phyloP scores from a whole-genome alignment of 345 rosid genomes.

The Sisymbrium irio region DNA sequence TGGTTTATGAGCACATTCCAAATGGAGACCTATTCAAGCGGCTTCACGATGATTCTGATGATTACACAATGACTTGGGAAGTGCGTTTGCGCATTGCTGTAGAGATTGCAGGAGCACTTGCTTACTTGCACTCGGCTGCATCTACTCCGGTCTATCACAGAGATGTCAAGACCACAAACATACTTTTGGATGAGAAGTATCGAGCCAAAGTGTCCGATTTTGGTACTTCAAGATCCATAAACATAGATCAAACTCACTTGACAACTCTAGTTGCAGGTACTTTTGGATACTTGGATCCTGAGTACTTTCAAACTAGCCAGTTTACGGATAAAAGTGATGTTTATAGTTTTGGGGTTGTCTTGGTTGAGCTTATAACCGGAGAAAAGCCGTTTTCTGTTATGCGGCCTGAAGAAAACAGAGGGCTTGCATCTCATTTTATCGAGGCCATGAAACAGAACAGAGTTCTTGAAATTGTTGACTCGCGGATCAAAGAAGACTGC shows the following conservation, averaged over 20 bases:
- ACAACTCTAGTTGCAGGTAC: constrained; percentile 39
- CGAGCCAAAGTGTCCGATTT: constrained; percentile 50
- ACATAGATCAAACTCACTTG: constrained; percentile 41
- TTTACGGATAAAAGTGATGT: constrained; percentile 39
- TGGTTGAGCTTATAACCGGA: constrained; percentile 46
- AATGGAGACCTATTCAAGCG: constrained; percentile 45
- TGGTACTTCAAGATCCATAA: constrained; percentile 48
- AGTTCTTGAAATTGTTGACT: constrained; percentile 35
- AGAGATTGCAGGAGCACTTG: constrained; percentile 37
- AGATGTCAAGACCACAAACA: constrained; percentile 45
- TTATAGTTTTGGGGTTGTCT: constrained; percentile 38
- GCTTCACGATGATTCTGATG: constrained; percentile 28
- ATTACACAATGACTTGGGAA: constrained; percentile 38
- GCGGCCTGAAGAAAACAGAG: constrained; percentile 32
- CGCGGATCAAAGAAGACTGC: constrained; percentile 21
- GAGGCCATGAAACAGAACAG: constrained; percentile 25
- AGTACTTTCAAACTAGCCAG: constrained; percentile 35
- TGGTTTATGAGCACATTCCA: constrained; percentile 45
- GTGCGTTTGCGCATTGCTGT: constrained; percentile 33
- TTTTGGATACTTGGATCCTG: constrained; percentile 36
- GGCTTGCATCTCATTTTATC: constrained; percentile 33
- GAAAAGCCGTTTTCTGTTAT: constrained; percentile 30
- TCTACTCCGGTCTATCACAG: constrained; percentile 42
- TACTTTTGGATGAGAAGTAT: constrained; percentile 39
- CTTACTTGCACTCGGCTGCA: constrained; percentile 46